Percentiles rank a stretch among this genome's conserved stretches.
Conservation (phyloP, 805 yeast species). For the Ogataea nitratoaversa region DNA sequence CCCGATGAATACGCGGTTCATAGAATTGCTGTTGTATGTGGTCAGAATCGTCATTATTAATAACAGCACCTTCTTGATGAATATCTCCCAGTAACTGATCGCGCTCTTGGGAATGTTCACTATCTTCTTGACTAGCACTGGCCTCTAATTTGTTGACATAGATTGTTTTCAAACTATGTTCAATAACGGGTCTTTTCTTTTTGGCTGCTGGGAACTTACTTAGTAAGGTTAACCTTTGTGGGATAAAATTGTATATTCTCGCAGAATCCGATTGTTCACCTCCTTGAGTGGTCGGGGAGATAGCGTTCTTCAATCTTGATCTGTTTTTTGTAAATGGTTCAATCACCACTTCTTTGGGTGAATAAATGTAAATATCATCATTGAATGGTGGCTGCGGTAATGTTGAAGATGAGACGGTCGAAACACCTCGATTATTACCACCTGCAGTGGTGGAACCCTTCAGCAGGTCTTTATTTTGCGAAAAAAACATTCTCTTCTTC, state of each 20-base stretch:
- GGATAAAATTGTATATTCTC: neutral
- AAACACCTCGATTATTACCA: too few species aligned
- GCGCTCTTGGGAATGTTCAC: neutral
- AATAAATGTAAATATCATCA: conserved; percentile 39
- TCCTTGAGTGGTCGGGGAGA: neutral
- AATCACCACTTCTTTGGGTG: conserved; percentile 38
- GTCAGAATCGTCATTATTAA: neutral
- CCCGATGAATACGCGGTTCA: neutral
- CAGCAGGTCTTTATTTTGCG: too few species aligned
- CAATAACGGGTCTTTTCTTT: conserved; percentile 7
- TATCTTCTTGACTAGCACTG: neutral
- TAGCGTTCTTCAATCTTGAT: neutral
- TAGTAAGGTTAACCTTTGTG: neutral
- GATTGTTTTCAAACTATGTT: conserved; percentile 8
- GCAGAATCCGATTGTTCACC: neutral
- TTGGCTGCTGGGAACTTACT: neutral
- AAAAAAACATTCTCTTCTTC: conserved; percentile 39
- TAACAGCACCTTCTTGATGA: neutral
- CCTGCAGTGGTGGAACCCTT: too few species aligned
- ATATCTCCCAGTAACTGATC: neutral
- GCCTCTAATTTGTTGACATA: neutral
- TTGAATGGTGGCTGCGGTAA: conserved; percentile 23
- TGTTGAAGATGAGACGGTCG: too few species aligned
- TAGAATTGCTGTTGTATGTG: too few species aligned
- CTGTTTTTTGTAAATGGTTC: conserved; percentile 19